Evolutionary conservation across 305 asterid genomes (phyloP).

Genomic region (Solanum hybrid): DNA sequence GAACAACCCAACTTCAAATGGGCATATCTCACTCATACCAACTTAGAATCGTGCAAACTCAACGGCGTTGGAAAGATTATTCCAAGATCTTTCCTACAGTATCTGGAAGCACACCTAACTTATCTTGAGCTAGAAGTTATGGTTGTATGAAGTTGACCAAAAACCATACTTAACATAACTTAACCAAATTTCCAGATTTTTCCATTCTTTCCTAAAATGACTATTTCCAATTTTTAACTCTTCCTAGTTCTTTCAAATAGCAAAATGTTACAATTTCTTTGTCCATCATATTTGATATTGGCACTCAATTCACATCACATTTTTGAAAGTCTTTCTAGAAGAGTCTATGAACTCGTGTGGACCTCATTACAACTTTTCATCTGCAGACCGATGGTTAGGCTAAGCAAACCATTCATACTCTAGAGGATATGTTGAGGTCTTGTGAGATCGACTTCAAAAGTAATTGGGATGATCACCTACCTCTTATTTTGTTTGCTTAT

Average conservation of each 20-base stretch:
- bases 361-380: background rate
- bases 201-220: background rate
- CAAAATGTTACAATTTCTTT: background rate
- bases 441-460: background rate
- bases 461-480: background rate
- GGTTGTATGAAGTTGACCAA: background rate
- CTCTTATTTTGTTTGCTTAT: background rate
- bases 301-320: background rate
- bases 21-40: background rate
- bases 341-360: background rate
- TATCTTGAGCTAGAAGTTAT: background rate
- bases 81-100: background rate
- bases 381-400: background rate
- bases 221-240: background rate
- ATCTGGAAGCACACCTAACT: background rate
- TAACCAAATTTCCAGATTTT: background rate
- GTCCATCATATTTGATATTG: background rate
- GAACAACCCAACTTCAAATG: background rate
- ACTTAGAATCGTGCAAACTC: background rate
- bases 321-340: background rate
- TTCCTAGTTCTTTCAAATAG: background rate
- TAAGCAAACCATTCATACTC: background rate
- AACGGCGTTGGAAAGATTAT: too few species aligned
- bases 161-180: background rate
- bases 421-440: background rate